Evolutionary conservation across 495 filamentous ascomycete genomes (phyloP).

Genomic region (Friedmanniomyces simplex): DNA sequence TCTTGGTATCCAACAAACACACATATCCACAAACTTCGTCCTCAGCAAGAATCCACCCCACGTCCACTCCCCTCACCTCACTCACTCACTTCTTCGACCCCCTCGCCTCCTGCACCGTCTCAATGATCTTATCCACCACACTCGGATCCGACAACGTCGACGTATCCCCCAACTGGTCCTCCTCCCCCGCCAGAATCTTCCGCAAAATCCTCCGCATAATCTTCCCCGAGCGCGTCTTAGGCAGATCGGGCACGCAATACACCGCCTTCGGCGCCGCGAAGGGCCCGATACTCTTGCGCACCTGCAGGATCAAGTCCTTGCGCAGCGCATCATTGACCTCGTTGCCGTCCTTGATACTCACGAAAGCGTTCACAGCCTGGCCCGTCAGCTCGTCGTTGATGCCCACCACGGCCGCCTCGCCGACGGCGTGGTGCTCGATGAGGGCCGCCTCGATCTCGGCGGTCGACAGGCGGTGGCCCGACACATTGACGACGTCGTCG

Average conservation of each 20-base stretch:
- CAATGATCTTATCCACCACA: slow-evolving; percentile 83
- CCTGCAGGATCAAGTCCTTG: slow-evolving; percentile 89
- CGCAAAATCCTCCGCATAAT: slow-evolving; percentile 96
- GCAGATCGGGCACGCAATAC: slow-evolving; percentile 80
- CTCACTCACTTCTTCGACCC: slow-evolving; percentile 6
- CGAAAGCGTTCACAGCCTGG: slow-evolving; percentile 95
- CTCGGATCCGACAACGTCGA: slow-evolving; percentile 85
- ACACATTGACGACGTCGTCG: slow-evolving; percentile 97
- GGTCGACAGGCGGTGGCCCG: slow-evolving; percentile 88
- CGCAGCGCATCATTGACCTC: slow-evolving; percentile 69
- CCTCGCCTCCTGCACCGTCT: slow-evolving; percentile 55
- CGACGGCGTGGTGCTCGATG: slow-evolving; percentile 79
- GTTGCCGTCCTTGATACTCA: slow-evolving; percentile 79
- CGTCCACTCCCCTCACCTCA: no score
- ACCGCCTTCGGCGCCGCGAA: slow-evolving; percentile 95
- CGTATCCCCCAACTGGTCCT: slow-evolving; percentile 89
- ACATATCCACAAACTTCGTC: no score
- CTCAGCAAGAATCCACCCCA: no score
- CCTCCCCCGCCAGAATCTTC: slow-evolving; percentile 93
- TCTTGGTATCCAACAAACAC: no score
- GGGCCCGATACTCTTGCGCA: slow-evolving; percentile 91
- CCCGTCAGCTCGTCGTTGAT: slow-evolving; percentile 87
- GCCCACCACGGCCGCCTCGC: slow-evolving; percentile 93
- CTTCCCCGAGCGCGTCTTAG: slow-evolving; percentile 95
- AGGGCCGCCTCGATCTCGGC: slow-evolving; percentile 97